These are phyloP conservation scores for Alternaria sp. DNA, from an alignment of 2,329 filamentous ascomycete genomes.

Conservation along the genomic window DNA sequence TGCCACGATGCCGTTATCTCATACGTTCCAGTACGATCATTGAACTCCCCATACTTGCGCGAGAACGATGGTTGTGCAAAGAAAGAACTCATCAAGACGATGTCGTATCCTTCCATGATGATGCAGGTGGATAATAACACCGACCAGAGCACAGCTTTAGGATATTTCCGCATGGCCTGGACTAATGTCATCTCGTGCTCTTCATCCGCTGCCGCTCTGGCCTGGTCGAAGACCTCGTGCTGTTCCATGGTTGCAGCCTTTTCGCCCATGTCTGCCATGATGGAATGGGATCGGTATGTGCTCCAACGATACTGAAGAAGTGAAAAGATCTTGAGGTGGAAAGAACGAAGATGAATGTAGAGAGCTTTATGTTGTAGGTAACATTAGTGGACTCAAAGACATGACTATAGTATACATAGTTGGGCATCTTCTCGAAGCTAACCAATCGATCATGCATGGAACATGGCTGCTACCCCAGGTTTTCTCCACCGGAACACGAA, in stretches of 20 bases:
- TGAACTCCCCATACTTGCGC: constrained; percentile 47
- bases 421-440: background rate
- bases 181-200: constrained; percentile 57
- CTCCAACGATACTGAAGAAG: background rate
- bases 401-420: constrained; percentile 3
- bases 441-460: background rate
- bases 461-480: constrained; percentile 5
- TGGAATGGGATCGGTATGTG: background rate
- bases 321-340: background rate
- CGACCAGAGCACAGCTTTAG: constrained; percentile 83
- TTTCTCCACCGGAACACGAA: background rate
- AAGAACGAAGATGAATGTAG: background rate
- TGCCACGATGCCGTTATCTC: constrained; percentile 55
- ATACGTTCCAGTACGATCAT: constrained; percentile 38
- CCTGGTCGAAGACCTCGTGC: constrained; percentile 15
- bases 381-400: background rate
- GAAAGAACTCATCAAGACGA: constrained; percentile 80
- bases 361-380: background rate
- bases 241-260: constrained; percentile 12
- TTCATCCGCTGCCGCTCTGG: constrained; percentile 22
- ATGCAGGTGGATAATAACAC: constrained; percentile 84
- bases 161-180: constrained; percentile 80
- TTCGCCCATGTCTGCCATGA: constrained; percentile 10
- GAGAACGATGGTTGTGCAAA: constrained; percentile 59
- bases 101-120: constrained; percentile 88